A percentile compares a stretch with the other conserved stretches of the same genome.
Conservation (phyloP, 192 early-diverging fungal species). For the Backusella mclennaniae region DNA sequence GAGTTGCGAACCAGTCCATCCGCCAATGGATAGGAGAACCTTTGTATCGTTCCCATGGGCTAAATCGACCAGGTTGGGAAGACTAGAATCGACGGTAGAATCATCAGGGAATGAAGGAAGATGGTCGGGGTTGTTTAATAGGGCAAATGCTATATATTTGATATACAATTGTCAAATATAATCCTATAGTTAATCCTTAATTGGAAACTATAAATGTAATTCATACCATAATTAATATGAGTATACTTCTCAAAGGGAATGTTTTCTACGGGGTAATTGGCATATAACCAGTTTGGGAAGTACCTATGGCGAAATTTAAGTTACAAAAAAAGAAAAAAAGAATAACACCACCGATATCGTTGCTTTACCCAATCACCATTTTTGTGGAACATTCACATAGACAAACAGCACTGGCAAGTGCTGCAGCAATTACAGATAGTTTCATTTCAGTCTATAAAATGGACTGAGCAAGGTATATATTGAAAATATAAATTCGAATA, state of each 20-base stretch:
- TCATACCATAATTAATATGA: conserved; percentile 41
- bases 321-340: background rate
- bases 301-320: conserved; percentile 19
- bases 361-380: conserved; percentile 31
- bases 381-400: conserved; percentile 15
- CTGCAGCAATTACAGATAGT: background rate
- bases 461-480: background rate
- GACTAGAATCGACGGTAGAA: conserved; percentile 11
- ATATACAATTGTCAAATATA: background rate
- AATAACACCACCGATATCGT: background rate
- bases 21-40: conserved; percentile 64
- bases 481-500: background rate
- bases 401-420: background rate
- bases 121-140: conserved; percentile 43
- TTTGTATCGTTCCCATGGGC: conserved; percentile 50
- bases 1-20: conserved; percentile 73
- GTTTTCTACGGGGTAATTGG: conserved; percentile 27
- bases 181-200: background rate
- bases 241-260: conserved; percentile 36
- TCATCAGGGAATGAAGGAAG: conserved; percentile 38
- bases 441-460: background rate
- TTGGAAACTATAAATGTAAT: conserved; percentile 9
- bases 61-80: conserved; percentile 44
- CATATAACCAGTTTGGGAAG: conserved; percentile 43
- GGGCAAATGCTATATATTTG: conserved; percentile 41